These are phyloP conservation scores for Dryas drummondii DNA, from an alignment of 306 rosid species.

Conservation along the genomic window DNA sequence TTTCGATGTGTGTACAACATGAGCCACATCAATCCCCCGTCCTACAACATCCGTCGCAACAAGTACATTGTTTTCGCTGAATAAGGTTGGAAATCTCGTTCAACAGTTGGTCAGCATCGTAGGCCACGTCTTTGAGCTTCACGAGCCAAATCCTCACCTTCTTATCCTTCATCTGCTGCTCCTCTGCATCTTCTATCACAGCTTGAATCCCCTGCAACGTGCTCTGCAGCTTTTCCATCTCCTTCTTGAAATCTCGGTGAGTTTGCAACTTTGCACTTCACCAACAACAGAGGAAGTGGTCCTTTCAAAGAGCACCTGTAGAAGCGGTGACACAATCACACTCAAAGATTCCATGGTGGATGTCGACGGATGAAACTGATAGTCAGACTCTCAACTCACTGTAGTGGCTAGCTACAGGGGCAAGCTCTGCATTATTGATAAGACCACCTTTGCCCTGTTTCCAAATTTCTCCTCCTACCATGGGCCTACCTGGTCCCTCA, in stretches of 20 bases:
- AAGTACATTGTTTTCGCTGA: conserved; percentile 26
- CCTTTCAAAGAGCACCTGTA: conserved; percentile 20
- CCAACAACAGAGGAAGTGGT: conserved; percentile 2
- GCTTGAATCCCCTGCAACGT: conserved; percentile 15
- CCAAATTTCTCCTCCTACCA: too few species aligned
- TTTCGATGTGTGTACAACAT: conserved; percentile 88
- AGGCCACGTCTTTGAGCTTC: conserved; percentile 13
- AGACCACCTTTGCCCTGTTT: too few species aligned
- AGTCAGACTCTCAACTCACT: too few species aligned
- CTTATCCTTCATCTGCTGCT: conserved; percentile 6
- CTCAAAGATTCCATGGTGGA: too few species aligned
- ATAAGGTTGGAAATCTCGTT: conserved; percentile 11
- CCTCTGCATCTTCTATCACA: conserved; percentile 30
- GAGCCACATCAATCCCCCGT: conserved; percentile 93
- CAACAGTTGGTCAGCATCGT: conserved; percentile 20
- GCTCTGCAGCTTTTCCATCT: conserved; percentile 4
- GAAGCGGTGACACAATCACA: conserved; percentile 13
- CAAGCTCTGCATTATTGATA: too few species aligned
- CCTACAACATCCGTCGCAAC: conserved; percentile 95
- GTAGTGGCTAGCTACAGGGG: too few species aligned
- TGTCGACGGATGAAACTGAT: too few species aligned
- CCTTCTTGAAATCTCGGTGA: conserved; percentile 1
- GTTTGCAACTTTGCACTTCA: not conserved
- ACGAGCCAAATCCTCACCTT: conserved; percentile 9
- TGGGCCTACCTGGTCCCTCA: too few species aligned